Percentiles rank a stretch among this genome's conserved stretches.
These are phyloP conservation scores for Lentinula novae-zelandiae DNA, from an alignment of 1,284 basidiomycete genomes.

Conservation along the genomic window DNA sequence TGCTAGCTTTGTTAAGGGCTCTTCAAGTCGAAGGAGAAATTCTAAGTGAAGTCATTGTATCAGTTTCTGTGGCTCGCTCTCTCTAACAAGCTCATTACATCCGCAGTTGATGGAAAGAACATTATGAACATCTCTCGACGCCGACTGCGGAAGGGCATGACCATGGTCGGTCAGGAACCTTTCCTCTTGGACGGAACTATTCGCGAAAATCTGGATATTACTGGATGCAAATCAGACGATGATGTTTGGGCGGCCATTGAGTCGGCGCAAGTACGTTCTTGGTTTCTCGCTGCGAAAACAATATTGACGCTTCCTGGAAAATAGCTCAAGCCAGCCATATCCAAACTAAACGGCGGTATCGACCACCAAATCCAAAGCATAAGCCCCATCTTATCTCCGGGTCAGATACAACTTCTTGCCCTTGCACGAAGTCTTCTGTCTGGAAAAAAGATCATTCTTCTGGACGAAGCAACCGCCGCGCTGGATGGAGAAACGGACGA, in stretches of 20 bases:
- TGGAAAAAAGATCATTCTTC: background rate
- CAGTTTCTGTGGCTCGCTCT: background rate
- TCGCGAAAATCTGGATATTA: background rate
- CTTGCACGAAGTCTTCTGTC: background rate
- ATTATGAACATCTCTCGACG: background rate
- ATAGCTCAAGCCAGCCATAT: background rate
- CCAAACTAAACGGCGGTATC: background rate
- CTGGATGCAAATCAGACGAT: background rate
- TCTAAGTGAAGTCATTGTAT: background rate
- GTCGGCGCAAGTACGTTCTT: background rate
- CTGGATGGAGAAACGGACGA: conserved; percentile 2
- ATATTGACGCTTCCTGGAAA: background rate
- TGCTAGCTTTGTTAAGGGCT: background rate
- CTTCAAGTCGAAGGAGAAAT: background rate
- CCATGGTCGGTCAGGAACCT: background rate
- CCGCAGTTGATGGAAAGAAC: background rate
- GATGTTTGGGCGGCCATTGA: conserved; percentile 1
- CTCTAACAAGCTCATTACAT: background rate
- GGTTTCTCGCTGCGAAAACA: background rate
- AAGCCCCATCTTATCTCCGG: background rate
- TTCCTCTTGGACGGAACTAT: background rate
- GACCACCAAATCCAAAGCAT: conserved; percentile 2
- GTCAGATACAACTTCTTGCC: background rate
- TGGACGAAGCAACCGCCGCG: conserved; percentile 3
- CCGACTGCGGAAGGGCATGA: background rate